Evolutionary conservation across 2,329 filamentous ascomycete species (phyloP), one percentile per base, ranked within the genome.

Genomic region (Calonectria pseudoreteaudii): DNA sequence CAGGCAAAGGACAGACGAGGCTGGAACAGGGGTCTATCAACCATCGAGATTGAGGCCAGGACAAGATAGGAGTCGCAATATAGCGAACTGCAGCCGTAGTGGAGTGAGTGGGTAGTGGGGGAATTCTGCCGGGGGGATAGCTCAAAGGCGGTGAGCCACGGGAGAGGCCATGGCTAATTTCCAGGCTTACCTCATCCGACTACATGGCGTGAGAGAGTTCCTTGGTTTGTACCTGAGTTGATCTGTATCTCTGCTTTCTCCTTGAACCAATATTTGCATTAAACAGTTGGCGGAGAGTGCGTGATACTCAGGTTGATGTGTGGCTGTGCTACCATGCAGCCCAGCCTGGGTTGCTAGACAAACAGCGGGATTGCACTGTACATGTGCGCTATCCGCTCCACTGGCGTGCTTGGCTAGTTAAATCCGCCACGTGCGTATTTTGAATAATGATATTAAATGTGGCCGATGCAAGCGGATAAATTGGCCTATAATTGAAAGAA

Each of bases 41-140:
- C 56, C 56, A 62, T 62, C 38, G 56, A 18, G 56, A 62, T 49
- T 49, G 38, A 38, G 62, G 36, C 58, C 23, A 36, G 26, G 56
- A 38, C 26, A 73, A 38, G 64, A 74, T 74, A 74, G 72, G 72
- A 74, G 72, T 70, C 72, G 68, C 72, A 67, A 64, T 73, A 62
- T 64, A 30, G 68, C 47, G 38, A 64, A 44, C 36, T 64, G 49
- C 47, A 53, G 60, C 60, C 60, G 60, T 49, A 50, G 56, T 70
- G 49, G 58, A 56, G 56, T 62, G 58, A 41, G 50, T 52, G 62
- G 52, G 68, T 74, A 58, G 72, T 74, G 72, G 72, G 72, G 71
- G 72, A 64, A 71, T 74, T 74, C 72, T 74, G 72, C 72, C 72
- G 34, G 64, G 62, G 62, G 50, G 64, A 49, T 31, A 70, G 68